Evolutionary conservation across 2,329 filamentous ascomycete genomes (phyloP), one percentile per base, ranked within the genome.

Genomic region (Pochonia chlamydosporia): DNA sequence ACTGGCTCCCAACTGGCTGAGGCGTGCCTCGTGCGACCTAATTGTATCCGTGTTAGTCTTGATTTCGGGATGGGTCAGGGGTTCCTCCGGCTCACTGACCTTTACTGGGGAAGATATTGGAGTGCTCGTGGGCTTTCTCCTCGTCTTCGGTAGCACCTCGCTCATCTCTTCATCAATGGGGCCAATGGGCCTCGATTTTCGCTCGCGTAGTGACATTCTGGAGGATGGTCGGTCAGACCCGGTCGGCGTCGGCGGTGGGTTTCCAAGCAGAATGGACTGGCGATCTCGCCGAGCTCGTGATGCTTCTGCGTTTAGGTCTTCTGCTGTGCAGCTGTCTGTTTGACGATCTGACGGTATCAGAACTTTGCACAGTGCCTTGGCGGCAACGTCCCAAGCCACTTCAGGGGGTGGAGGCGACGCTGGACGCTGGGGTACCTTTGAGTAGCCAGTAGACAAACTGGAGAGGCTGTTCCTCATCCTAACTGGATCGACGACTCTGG

Each of bases 311-410:
- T 85, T 85, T 6, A 97, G 74, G 40, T 96, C 90, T 55, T 95
- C 87, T 8, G 84, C 77, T 26, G 74, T 85, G 65, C 79, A 89
- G 66, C 90, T 96, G 44, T 75, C 76, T 0, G 86, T 90, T 56
- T 89, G 81, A 3, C 90, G 79, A 54, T 85, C 76, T 0, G 73
- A 74, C 0, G 92, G 93, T 48, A 96, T 86, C 20, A 97, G 76
- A 4, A 95, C 65, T 61, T 88, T 90, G 58, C 83, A 87, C 11
- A 97, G 70, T 61, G 95, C 90, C 56, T 89, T 80, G 0, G 88
- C 79, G n/a, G 91, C 90, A 24, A 85, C 78, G 0, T 84, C 79
- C 93, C 92, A 97, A 37, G 87, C 78, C 1, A 97, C 85, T 39
- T 91, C 86, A 3, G 91, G 89, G 1, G 85, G 79, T 8, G 88